Base-by-base conservation (phyloP, 208 protist species). In the Kentomonas sorsogonicus region DNA sequence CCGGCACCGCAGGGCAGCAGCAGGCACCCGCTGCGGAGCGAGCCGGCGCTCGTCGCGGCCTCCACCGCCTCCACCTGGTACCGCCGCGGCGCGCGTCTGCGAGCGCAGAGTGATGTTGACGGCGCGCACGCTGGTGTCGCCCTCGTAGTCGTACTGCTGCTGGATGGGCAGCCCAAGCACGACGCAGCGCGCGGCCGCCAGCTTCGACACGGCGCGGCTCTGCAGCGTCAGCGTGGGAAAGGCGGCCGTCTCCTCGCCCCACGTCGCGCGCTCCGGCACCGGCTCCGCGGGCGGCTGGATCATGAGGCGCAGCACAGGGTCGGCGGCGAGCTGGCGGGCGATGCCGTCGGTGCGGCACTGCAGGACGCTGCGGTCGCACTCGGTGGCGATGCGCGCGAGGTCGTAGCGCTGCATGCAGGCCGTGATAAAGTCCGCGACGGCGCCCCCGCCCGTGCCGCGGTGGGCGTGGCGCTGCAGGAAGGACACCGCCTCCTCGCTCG, bases 1-100 rank as follows among this genome's bases (percentile, higher is more conserved):
- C 99, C 99, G 6, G 98, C 97, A 25, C 99, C 99, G 79, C 99
- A 99, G 3, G 99, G 98, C 5, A 99, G 85, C 18, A 99, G 96
- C 46, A 99, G 96, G 40, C 99, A 96, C 20, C 98, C 98, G 69
- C 87, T 97, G 51, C 76, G 76, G 26, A 93, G 62, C 26, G 61
- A 72, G 9, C 84, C 81, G 18, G 79, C 71, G 20, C 53, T 57
- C 11, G 74, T 72, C 13, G 77, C 77, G 11, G 84, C 82, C 43
- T 91, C 80, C 22, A 94, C 72, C 23, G 88, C 88, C 48, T 89
- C 81, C 15, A 90, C 68, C 63, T 94, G 88, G 43, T 94, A 94
- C 13, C 63, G 69, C 7, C 88, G 81, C 18, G 88, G 88, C 44
- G n/a, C 73, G 73, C 27, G 84, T 92, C 53, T 92, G 84, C 30